A percentile compares a stretch with the other conserved stretches of the same genome.
Evolutionary conservation across 306 rosid genomes (phyloP).

Genomic region (Medicago ruthenica): DNA sequence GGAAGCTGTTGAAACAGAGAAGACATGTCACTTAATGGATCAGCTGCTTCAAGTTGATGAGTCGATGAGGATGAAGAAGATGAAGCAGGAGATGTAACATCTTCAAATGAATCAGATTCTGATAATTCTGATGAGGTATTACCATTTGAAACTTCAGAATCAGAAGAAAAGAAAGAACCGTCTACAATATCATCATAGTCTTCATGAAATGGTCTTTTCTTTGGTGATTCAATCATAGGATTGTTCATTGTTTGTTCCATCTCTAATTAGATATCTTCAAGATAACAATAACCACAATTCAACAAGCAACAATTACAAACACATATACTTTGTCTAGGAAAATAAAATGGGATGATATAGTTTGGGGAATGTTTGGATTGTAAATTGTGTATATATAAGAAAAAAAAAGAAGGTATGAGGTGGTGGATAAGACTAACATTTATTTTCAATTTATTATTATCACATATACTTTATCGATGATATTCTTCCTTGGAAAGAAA

Average conservation of each 20-base stretch:
- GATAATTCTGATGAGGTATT: slow-evolving; percentile 40
- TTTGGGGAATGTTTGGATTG: not conserved
- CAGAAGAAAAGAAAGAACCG: slow-evolving; percentile 18
- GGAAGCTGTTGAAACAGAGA: slow-evolving; percentile 56
- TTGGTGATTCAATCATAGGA: not conserved
- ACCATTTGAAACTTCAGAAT: slow-evolving; percentile 33
- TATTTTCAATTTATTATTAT: not conserved
- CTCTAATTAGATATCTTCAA: not conserved
- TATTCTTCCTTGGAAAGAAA: slow-evolving; percentile 35
- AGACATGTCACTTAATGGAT: slow-evolving; percentile 48
- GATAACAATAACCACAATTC: not conserved
- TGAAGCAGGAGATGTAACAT: slow-evolving; percentile 49
- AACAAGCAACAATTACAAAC: not conserved
- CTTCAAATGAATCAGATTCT: slow-evolving; percentile 52
- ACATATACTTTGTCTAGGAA: not conserved
- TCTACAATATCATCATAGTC: slow-evolving; percentile 24
- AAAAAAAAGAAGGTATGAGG: not conserved
- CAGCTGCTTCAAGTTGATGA: slow-evolving; percentile 16
- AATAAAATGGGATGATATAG: not conserved
- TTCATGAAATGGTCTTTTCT: slow-evolving; percentile 16
- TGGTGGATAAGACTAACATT: slow-evolving; percentile 50
- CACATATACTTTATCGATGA: slow-evolving; percentile 3
- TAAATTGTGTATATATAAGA: slow-evolving; percentile 19
- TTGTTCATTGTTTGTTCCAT: slow-evolving; percentile 14
- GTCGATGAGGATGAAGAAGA: slow-evolving; percentile 40